A percentile compares a stretch with the other conserved stretches of the same genome.
These are phyloP conservation scores for Ganoderma sinense DNA, from an alignment of 1,284 basidiomycete genomes.

Conservation along the genomic window DNA sequence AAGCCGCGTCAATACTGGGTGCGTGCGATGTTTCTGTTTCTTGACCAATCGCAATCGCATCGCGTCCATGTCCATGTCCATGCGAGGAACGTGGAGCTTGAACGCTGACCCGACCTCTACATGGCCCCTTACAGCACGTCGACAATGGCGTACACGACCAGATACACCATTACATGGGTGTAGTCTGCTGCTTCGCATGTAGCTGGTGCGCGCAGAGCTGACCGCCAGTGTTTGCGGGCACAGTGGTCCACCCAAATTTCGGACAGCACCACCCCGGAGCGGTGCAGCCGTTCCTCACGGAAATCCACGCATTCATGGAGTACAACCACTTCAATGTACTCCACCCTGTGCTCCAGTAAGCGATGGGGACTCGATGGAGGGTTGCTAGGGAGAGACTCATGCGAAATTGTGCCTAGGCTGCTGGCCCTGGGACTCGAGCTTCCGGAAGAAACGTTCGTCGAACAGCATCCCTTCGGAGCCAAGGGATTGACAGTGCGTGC, in stretches of 20 bases:
- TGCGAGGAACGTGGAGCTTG: too few species aligned
- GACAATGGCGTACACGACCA: conserved; percentile 66
- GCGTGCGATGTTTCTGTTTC: conserved; percentile 12
- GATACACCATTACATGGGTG: conserved; percentile 66
- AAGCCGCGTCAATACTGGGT: conserved; percentile 66
- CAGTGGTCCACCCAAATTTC: conserved; percentile 45
- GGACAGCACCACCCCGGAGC: conserved; percentile 39
- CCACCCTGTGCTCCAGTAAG: conserved; percentile 13
- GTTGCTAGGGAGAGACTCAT: not conserved
- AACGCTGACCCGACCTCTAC: too few species aligned
- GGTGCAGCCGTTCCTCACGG: conserved; percentile 47
- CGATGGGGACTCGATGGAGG: not conserved
- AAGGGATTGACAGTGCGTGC: conserved; percentile 39
- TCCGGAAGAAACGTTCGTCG: conserved; percentile 44
- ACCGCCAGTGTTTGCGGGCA: conserved; percentile 10
- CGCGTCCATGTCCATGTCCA: too few species aligned
- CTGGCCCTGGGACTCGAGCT: conserved; percentile 38
- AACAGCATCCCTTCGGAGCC: conserved; percentile 45
- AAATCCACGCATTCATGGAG: conserved; percentile 43
- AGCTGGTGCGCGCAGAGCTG: not conserved
- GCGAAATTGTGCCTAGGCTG: conserved; percentile 29
- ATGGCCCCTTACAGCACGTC: conserved; percentile 41
- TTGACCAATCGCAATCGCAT: too few species aligned
- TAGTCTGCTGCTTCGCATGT: conserved; percentile 19
- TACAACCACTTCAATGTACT: conserved; percentile 40